Base-by-base conservation (phyloP, 768 basidiomycete species). In the Cantharellus cinnabarinus region DNA sequence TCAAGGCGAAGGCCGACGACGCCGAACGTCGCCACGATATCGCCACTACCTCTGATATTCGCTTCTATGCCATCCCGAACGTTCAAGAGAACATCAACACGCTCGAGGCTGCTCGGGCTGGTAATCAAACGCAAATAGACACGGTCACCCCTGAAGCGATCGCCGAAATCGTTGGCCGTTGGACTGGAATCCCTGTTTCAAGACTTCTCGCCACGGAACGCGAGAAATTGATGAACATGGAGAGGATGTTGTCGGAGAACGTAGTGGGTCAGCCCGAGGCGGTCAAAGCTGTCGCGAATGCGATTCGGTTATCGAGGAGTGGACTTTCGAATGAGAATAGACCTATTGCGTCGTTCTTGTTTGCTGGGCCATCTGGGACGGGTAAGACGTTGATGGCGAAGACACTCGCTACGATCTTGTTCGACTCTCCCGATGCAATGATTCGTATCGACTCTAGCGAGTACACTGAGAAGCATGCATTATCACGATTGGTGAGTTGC, bases 171-270 rank as follows among this genome's bases (percentile, higher is more conserved):
- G 89, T 98, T 35, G 85, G 80, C 20, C 78, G 85, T 59, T 97
- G 91, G 91, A 94, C 90, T 2, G 82, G 81, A 50, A 88, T 98
- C 59, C 94, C 94, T 2, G 85, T 94, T 7, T 85, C 85, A 38
- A 76, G 84, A 29, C 73, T 95, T 42, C 77, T 89, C 73, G 83
- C 85, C n/a, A 80, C 85, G 1, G 87, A 98, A 72, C 83, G 82
- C 70, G 89, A 97, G 68, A 93, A 94, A 70, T 72, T 90, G 37
- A 70, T 90, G 44, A 73, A 75, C 66, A 81, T 98, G 83, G 94
- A 98, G 71, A 85, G 83, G 68, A 77, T 84, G 41, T 74, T 99
- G 44, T 73, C 79, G 34, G 71, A 76, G 58, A 79, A 77, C 42
- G 89, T 97, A n/a, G 34, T 3, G 40, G 91, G 94, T 0, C 94